Base-by-base conservation (phyloP, 2,329 filamentous ascomycete genomes). In the Orbilia blumenaviensis region DNA sequence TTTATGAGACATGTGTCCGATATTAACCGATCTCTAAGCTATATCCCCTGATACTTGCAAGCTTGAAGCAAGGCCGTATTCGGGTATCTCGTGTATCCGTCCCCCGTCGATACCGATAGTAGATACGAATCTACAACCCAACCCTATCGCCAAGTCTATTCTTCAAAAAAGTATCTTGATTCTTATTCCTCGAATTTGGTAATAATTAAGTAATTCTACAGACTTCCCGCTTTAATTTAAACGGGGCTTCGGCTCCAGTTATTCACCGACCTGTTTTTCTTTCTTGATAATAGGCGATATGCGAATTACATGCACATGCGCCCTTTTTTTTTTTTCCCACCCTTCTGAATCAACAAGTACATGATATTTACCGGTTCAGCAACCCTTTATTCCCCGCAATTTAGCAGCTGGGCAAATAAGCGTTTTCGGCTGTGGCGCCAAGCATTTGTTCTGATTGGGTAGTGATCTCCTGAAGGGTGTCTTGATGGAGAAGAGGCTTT, bases 321-420 rank as follows among this genome's bases (percentile, higher is more conserved):
- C 8, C 48, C 27, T 58, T 58, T 32, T 58, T 58, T n/a, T n/a
- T n/a, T n/a, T n/a, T n/a, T n/a, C n/a, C n/a, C n/a, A n/a, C n/a
- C n/a, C n/a, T n/a, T n/a, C n/a, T n/a, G n/a, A n/a, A n/a, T n/a
- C n/a, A n/a, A n/a, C n/a, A n/a, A n/a, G 8, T 16, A 10, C 16
- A 44, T 29, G 42, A 61, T 62, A 18, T 62, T 52, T 41, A 50
- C 27, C 66, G 66, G 66, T 54, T 16, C 52, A 69, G n/a, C 18
- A 62, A 54, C n/a, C 66, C 42, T 52, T 34, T 62, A 36, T 54
- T 69, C 66, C 66, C 66, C 54, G 54, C 62, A 61, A 29, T 54
- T 62, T 54, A 54, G 29, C 29, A 38, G 14, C 44, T 14, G 7
- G 5, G 16, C 21, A 3, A 7, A 44, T 18, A 4, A 62, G 12